Conservation (phyloP, 2,329 filamentous ascomycete species). For the Fusarium graminum region DNA sequence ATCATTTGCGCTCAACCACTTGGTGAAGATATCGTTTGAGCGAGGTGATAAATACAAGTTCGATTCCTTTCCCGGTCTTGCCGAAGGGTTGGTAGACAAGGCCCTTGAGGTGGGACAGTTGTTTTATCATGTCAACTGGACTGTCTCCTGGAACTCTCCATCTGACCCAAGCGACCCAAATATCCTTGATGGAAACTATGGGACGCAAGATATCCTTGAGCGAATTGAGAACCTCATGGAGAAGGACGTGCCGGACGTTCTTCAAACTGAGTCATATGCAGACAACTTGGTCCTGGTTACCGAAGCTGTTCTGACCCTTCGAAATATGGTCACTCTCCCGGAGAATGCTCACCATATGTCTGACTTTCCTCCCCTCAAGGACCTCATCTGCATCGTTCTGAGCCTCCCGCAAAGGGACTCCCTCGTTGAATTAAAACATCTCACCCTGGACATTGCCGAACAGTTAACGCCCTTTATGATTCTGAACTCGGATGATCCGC, state of each 20-base stretch:
- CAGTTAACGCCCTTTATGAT: conserved; percentile 86
- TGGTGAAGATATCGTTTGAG: conserved; percentile 96
- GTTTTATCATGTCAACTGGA: conserved; percentile 87
- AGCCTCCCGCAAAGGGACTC: conserved; percentile 79
- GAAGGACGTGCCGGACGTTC: conserved; percentile 72
- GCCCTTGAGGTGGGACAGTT: conserved; percentile 81
- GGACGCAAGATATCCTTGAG: conserved; percentile 70
- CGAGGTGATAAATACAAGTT: conserved; percentile 96
- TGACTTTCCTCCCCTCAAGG: conserved; percentile 79
- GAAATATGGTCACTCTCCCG: conserved; percentile 95
- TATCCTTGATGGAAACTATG: conserved; percentile 59
- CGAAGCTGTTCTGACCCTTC: conserved; percentile 87
- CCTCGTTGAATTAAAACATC: conserved; percentile 88
- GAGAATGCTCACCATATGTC: conserved; percentile 89
- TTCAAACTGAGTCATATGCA: conserved; percentile 78
- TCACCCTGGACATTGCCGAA: conserved; percentile 91
- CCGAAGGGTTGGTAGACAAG: conserved; percentile 89
- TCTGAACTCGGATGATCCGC: conserved; percentile 77
- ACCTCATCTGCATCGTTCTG: conserved; percentile 85
- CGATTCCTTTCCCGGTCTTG: conserved; percentile 88
- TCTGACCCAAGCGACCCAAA: conserved; percentile 67
- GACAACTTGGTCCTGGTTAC: conserved; percentile 81
- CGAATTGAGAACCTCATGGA: conserved; percentile 74
- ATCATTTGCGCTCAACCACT: conserved; percentile 90
- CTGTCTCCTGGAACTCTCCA: conserved; percentile 73